These are phyloP conservation scores for Aureobasidium zeae DNA, from an alignment of 2,329 filamentous ascomycete species.

Conservation along the genomic window DNA sequence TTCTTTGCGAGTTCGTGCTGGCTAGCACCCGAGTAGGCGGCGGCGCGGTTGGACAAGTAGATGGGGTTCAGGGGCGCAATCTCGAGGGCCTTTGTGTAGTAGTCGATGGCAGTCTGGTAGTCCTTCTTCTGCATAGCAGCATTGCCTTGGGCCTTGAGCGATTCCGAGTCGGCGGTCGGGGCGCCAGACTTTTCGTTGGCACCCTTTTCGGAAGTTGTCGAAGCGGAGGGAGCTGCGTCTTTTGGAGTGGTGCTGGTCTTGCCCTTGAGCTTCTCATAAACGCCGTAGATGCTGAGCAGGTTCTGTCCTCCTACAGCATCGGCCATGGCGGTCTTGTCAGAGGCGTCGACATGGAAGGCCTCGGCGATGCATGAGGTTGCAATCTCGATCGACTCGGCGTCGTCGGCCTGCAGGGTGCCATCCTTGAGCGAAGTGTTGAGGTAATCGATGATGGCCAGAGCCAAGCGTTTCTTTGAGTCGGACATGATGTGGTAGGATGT, in stretches of 20 bases:
- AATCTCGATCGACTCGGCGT: conserved; percentile 88
- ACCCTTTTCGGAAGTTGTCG: conserved; percentile 36
- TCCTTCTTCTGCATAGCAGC: conserved; percentile 92
- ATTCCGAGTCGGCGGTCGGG: conserved; percentile 69
- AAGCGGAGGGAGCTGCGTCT: conserved; percentile 22
- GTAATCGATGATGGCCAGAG: conserved; percentile 95
- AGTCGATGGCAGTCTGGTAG: conserved; percentile 69
- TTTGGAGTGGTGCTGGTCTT: conserved; percentile 42
- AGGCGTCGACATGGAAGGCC: conserved; percentile 88
- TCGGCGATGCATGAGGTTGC: conserved; percentile 91
- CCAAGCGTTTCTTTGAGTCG: conserved; percentile 70
- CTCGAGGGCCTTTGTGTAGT: conserved; percentile 79
- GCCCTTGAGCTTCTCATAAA: conserved; percentile 89
- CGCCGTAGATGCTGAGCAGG: conserved; percentile 82
- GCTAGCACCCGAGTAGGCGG: conserved; percentile 75
- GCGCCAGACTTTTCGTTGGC: conserved; percentile 30
- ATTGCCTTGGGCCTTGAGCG: conserved; percentile 84
- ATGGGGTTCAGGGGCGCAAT: conserved; percentile 81
- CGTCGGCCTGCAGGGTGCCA: conserved; percentile 78
- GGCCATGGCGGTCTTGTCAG: conserved; percentile 60
- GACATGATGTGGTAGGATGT: conserved; percentile 17
- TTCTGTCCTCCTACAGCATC: conserved; percentile 78
- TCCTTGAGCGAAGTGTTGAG: conserved; percentile 75
- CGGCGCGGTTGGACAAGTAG: conserved; percentile 94
- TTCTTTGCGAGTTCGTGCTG: conserved; percentile 76